Percentiles rank a stretch among this genome's conserved stretches.
Evolutionary conservation across 768 basidiomycete genomes (phyloP).

Genomic region (Boletus patriciae): DNA sequence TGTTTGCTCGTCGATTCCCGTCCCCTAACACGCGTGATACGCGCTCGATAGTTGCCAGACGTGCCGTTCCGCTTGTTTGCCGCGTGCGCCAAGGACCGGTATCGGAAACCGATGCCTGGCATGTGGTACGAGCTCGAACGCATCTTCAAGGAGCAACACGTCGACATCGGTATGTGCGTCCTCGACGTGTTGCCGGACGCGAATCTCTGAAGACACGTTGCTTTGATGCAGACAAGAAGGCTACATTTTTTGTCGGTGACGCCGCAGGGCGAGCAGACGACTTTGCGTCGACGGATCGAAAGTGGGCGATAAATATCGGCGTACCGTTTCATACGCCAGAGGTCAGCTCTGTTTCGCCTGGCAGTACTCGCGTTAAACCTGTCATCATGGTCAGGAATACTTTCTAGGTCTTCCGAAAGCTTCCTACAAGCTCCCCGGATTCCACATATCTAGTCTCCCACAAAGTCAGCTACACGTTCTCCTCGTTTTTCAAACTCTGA

Average conservation of each 20-base stretch:
- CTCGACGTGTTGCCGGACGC: not conserved
- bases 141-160: slow-evolving; percentile 55
- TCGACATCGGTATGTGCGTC: slow-evolving; percentile 58
- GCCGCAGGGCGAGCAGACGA: slow-evolving; percentile 81
- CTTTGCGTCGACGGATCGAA: slow-evolving; percentile 79
- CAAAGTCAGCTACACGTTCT: slow-evolving; percentile 16
- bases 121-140: slow-evolving; percentile 78
- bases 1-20: not conserved
- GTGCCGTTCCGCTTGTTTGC: slow-evolving; percentile 80
- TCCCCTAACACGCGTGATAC: not conserved
- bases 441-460: slow-evolving; percentile 55
- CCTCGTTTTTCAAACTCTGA: not conserved
- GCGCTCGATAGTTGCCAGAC: slow-evolving; percentile 54
- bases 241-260: slow-evolving; percentile 85
- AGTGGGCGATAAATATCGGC: slow-evolving; percentile 78
- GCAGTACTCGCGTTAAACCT: not conserved
- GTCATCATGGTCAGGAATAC: slow-evolving; percentile 58
- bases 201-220: not conserved
- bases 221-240: slow-evolving; percentile 51
- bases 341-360: slow-evolving; percentile 38
- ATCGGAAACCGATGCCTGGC: slow-evolving; percentile 84
- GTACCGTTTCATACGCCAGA: slow-evolving; percentile 84
- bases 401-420: slow-evolving; percentile 57
- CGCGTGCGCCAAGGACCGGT: slow-evolving; percentile 70
- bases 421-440: slow-evolving; percentile 59